phyloP scores from a whole-genome alignment of 2,329 filamentous ascomycete genomes.

The Phaeosphaeria sp. region DNA sequence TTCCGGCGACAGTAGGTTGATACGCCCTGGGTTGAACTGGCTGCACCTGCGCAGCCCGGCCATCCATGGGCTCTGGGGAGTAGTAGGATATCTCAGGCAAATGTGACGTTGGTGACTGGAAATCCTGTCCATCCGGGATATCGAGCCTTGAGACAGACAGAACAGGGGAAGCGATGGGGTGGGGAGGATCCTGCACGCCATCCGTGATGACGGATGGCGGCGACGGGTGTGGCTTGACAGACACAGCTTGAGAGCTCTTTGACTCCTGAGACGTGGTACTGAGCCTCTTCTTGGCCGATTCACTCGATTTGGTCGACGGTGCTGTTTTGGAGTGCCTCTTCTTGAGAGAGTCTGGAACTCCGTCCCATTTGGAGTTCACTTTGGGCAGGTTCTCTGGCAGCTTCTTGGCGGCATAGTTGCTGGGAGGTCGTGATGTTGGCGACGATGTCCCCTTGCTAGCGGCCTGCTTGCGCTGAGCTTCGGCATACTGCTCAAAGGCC shows the following conservation, averaged over 20 bases:
- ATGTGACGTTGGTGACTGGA: slow-evolving; percentile 15
- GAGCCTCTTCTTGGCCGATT: slow-evolving; percentile 23
- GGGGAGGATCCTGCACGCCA: slow-evolving; percentile 36
- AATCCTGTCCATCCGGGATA: slow-evolving; percentile 9
- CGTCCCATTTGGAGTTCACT: slow-evolving; percentile 63
- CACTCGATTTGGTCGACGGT: slow-evolving; percentile 4
- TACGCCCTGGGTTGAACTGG: not conserved
- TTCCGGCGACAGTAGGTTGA: slow-evolving; percentile 4
- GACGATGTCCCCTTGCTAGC: slow-evolving; percentile 27
- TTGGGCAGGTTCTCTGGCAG: slow-evolving; percentile 58
- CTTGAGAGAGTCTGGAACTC: slow-evolving; percentile 53
- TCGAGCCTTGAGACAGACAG: slow-evolving; percentile 18
- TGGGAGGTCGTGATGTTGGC: slow-evolving; percentile 17
- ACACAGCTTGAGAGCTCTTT: slow-evolving; percentile 12
- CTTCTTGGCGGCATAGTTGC: slow-evolving; percentile 47
- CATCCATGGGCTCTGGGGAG: slow-evolving; percentile 29
- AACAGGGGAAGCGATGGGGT: slow-evolving; percentile 34
- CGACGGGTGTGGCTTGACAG: slow-evolving; percentile 19
- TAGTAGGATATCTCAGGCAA: slow-evolving; percentile 37
- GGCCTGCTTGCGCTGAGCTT: slow-evolving; percentile 52
- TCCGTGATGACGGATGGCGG: slow-evolving; percentile 30
- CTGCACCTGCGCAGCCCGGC: slow-evolving; percentile 18
- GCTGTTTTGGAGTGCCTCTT: slow-evolving; percentile 15
- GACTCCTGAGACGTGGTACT: slow-evolving; percentile 25
- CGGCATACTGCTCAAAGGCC: slow-evolving; percentile 55